These are phyloP conservation scores for Trichoderma reesei DNA, from an alignment of 495 filamentous ascomycete genomes.

Conservation along the genomic window DNA sequence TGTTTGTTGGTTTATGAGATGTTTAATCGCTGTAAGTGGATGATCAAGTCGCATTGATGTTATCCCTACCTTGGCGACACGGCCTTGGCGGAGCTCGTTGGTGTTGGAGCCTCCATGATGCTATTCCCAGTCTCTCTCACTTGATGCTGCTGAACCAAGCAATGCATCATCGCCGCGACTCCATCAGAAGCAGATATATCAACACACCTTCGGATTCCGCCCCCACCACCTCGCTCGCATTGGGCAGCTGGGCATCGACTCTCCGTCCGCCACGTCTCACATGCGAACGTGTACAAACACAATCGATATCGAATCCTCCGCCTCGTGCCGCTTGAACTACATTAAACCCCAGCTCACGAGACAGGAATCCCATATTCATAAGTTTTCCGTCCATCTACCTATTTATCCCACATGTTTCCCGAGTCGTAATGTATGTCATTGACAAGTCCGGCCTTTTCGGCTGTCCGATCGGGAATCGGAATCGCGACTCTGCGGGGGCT, in stretches of 20 bases:
- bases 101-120: slow-evolving; percentile 1
- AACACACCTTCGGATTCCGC: neutral
- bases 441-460: no score
- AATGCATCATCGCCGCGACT: neutral
- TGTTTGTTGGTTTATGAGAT: neutral
- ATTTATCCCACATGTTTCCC: no score
- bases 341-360: no score
- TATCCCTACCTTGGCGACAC: neutral
- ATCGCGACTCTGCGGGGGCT: no score
- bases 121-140: neutral
- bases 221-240: neutral
- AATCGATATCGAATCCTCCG: neutral
- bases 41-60: neutral
- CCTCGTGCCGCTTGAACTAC: neutral
- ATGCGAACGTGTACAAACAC: neutral
- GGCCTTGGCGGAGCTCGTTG: neutral
- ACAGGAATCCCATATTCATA: no score
- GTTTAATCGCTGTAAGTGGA: neutral
- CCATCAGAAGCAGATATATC: neutral
- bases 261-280: neutral
- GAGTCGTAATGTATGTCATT: no score
- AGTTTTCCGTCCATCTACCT: no score
- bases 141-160: neutral
- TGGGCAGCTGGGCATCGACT: slow-evolving; percentile 7
- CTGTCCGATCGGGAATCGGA: no score